A percentile compares a stretch with the other conserved stretches of the same genome.
phyloP scores from a whole-genome alignment of 2,329 filamentous ascomycete species.

The Grosmannia penicillata region DNA sequence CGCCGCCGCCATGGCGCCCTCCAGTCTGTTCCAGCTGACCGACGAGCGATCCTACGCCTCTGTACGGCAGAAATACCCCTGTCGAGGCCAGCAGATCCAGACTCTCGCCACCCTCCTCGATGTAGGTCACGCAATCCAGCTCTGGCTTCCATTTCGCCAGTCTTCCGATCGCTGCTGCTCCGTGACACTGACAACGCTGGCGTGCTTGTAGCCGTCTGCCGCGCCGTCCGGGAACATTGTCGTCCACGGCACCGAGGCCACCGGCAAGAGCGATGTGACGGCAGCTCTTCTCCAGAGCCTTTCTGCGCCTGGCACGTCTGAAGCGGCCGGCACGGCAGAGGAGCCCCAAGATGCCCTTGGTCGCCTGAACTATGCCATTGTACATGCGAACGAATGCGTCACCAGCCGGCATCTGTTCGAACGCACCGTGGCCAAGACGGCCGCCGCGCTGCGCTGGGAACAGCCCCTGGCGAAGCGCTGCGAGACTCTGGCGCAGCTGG shows the following conservation, averaged over 20 bases:
- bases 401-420: conserved; percentile 67
- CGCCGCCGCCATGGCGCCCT: not conserved
- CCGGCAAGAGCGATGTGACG: conserved; percentile 67
- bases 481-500: conserved; percentile 66
- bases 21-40: conserved; percentile 31
- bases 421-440: conserved; percentile 46
- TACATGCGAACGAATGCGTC: conserved; percentile 63
- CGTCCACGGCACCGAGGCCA: conserved; percentile 71
- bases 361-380: conserved; percentile 38
- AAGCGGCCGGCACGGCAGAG: not conserved
- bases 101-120: conserved; percentile 39
- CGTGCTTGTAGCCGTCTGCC: conserved; percentile 37
- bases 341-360: conserved; percentile 13
- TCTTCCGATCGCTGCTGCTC: not conserved
- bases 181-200: no score
- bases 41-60: conserved; percentile 33
- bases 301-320: not conserved
- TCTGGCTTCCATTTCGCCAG: no score
- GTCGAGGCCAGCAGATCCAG: conserved; percentile 44
- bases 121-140: conserved; percentile 22
- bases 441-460: conserved; percentile 31
- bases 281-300: conserved; percentile 42
- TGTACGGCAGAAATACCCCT: conserved; percentile 35
- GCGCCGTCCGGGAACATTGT: conserved; percentile 62
- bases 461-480: conserved; percentile 44